phyloP scores from a whole-genome alignment of 352 stramenopile species.

The Phytophthora foliorum region DNA sequence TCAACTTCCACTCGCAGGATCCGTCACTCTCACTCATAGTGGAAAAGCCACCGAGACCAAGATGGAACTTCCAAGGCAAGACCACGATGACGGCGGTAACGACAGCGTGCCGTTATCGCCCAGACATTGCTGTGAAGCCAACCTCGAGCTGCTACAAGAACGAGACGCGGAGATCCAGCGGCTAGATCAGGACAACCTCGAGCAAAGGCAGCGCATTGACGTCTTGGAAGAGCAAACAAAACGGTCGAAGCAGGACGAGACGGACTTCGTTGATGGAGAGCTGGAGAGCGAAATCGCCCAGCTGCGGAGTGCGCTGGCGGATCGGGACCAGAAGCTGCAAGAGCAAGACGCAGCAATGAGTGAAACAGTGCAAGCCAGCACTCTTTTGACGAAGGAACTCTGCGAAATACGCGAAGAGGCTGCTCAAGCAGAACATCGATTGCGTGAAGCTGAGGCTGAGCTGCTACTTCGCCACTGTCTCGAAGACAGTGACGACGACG shows the following conservation, averaged over 20 bases:
- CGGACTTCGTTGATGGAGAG: background rate
- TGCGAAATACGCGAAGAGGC: conserved; percentile 2
- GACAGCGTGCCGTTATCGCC: background rate
- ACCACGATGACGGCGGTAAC: background rate
- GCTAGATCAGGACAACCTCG: conserved; percentile 10
- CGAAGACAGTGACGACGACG: conserved; percentile 23
- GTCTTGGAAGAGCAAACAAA: conserved; percentile 2
- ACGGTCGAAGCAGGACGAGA: background rate
- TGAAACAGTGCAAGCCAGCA: conserved; percentile 13
- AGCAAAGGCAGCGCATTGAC: conserved; percentile 8
- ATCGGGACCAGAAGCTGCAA: background rate
- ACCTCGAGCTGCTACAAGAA: background rate
- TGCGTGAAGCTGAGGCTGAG: conserved; percentile 34
- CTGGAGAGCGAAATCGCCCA: conserved; percentile 2
- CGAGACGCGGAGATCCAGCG: conserved; percentile 13
- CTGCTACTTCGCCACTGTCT: conserved; percentile 29
- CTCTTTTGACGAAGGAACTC: conserved; percentile 19
- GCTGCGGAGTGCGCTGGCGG: conserved; percentile 12
- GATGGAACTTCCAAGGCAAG: background rate
- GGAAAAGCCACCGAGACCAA: background rate
- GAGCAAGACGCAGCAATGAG: conserved; percentile 6
- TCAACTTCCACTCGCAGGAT: background rate
- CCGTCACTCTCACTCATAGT: background rate
- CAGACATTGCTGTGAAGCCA: conserved; percentile 10
- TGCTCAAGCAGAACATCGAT: conserved; percentile 24